Base-by-base conservation (phyloP, 2,329 filamentous ascomycete species). In the Fusarium irregulare region DNA sequence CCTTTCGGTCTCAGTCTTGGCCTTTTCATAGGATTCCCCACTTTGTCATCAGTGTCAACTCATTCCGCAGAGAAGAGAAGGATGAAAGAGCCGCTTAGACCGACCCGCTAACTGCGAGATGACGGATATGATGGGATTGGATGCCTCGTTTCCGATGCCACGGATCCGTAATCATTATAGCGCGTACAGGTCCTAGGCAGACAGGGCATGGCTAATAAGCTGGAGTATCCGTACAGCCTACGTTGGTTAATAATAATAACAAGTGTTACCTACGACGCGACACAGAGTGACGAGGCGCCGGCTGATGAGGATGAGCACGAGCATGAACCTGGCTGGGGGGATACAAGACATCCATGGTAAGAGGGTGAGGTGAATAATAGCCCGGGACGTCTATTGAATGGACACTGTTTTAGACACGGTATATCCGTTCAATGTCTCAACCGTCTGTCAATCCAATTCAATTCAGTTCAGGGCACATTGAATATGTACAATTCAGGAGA, bases 81-180 rank as follows among this genome's bases (percentile, higher is more conserved):
- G 48, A 51, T 54, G 54, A 47, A 34, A 49, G 53, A 62, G 53
- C 44, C 48, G 67, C 58, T 50, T 63, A 63, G 51, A 57, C 66
- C 34, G 68, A 61, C 67, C 67, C 68, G 59, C 68, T 53, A 51
- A 50, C 48, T 20, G 48, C 21, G 32, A 51, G 48, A 51, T 27
- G 48, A 51, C 37, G 48, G 32, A 13, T n/a, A 40, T n/a, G 40
- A 41, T 41, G 28, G 34, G 62, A 50, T 59, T 51, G 54, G 47
- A 60, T 71, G 63, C 58, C 63, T 65, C 45, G 55, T 71, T 66
- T 65, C 59, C 68, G 57, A 61, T 71, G 51, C 55, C 56, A 58
- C 40, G 45, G 64, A 63, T 65, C 53, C 68, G 53, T 71, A 60
- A 55, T 55, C 34, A 44, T 21, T 51, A 60, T 46, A 66, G 61